Base-by-base conservation (phyloP, 1,139 yeast genomes). In the Blastobotrys aristatus region DNA sequence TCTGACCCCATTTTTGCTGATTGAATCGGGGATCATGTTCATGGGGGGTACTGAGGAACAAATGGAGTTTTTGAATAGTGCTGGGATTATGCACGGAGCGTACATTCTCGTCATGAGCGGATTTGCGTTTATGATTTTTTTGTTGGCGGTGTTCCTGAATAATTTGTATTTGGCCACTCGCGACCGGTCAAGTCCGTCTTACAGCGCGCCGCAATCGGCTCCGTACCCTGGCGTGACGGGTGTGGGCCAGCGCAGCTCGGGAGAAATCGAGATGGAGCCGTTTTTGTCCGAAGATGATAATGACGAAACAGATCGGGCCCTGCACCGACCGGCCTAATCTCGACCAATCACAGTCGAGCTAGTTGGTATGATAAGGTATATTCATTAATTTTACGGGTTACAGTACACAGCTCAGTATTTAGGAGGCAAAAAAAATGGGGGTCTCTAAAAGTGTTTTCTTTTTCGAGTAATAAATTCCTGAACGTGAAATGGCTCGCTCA, bases 1-100 rank as follows among this genome's bases (percentile, higher is more conserved):
- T 64, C 60, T 89, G 22, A 84, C 97, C 1, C 87, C 96, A 2
- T 80, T 88, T 61, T 77, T 90, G 50, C 73, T 90, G 46, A 76
- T 88, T 1, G 76, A 85, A 53, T 72, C 94, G 1, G 97, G 97
- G 0, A 65, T 85, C 16, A 62, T 86, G 55, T 90, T 90, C 63
- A 88, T 89, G 96, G 79, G 87, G 22, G 97, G 97, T 22, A 89
- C 77, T 51, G 97, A 90, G 62, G 96, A 90, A 63, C 96, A 90
- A 60, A 71, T 90, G 59, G 68, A 70, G 14, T 70, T 87, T 52
- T 87, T 89, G 1, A 70, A 80, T 49, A 82, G 80, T 54, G 72
- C 85, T 57, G 88, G 89, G 3, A 81, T 95, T 8, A 95, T 87
- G 65, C 94, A 87, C 58, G 80, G 92, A 42, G 80, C 95, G 0